These are phyloP conservation scores for Acanthochlamys bracteata DNA, from an alignment of 106 monocot species.

Conservation along the genomic window DNA sequence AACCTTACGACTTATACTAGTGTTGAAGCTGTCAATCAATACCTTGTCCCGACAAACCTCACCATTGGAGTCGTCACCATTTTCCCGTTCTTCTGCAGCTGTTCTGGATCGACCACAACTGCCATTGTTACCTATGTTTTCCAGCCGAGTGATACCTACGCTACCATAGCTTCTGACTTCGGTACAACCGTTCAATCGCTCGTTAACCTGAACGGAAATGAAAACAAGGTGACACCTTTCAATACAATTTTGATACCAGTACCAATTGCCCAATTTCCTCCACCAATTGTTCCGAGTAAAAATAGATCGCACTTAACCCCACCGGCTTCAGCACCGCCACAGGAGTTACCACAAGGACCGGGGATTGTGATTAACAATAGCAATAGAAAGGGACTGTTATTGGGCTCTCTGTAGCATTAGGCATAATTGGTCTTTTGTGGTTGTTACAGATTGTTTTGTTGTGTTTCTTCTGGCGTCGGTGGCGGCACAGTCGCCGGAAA, in stretches of 20 bases:
- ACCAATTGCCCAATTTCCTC: slow-evolving; percentile 18
- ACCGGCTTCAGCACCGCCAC: slow-evolving; percentile 6
- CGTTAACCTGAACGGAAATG: slow-evolving; percentile 27
- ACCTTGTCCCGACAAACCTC: slow-evolving; percentile 40
- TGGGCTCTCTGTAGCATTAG: slow-evolving; percentile 34
- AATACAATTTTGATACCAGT: slow-evolving; percentile 42
- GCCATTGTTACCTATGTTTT: slow-evolving; percentile 45
- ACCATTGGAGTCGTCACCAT: slow-evolving; percentile 28
- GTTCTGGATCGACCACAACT: slow-evolving; percentile 13
- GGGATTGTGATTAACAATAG: not conserved
- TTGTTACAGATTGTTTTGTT: slow-evolving; percentile 14
- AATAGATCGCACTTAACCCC: not conserved
- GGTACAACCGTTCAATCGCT: slow-evolving; percentile 32
- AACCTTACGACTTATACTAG: slow-evolving; percentile 58
- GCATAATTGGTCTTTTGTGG: slow-evolving; percentile 24
- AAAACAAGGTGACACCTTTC: slow-evolving; percentile 4
- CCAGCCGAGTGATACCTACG: slow-evolving; percentile 44
- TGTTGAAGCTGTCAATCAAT: slow-evolving; percentile 48
- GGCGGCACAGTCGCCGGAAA: not conserved
- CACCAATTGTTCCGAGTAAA: slow-evolving; percentile 18
- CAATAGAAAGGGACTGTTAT: slow-evolving; percentile 18
- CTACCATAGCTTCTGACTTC: slow-evolving; percentile 41
- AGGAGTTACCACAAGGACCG: not conserved
- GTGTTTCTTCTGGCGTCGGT: slow-evolving; percentile 10
- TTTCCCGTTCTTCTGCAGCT: slow-evolving; percentile 79